A percentile compares a stretch with the other conserved stretches of the same genome.
Evolutionary conservation across 169 alveolate genomes (phyloP).

Genomic region (Babesia sp.): DNA sequence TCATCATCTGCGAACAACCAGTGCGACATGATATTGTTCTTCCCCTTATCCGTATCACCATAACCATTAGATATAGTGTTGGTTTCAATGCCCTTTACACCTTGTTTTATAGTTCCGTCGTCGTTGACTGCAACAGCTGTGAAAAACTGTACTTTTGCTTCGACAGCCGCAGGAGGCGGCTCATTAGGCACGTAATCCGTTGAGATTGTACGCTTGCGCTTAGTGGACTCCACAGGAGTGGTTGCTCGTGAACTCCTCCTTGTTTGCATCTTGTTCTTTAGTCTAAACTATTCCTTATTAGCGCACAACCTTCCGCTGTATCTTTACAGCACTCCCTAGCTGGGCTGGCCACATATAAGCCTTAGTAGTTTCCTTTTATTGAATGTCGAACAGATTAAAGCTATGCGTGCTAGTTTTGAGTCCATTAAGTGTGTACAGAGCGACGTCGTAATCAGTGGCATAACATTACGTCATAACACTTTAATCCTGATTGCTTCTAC

Average conservation of each 20-base stretch:
- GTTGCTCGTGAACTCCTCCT: background rate
- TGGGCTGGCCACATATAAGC: too few species aligned
- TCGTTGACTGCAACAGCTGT: conserved; percentile 9
- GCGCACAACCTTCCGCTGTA: too few species aligned
- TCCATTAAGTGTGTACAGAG: background rate
- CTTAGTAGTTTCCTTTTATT: too few species aligned
- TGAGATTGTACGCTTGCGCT: background rate
- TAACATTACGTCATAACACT: background rate
- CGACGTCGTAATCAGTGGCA: background rate
- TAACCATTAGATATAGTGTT: background rate
- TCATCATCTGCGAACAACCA: conserved; percentile 63
- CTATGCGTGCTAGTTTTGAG: background rate
- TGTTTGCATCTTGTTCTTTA: background rate
- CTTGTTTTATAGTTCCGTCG: background rate
- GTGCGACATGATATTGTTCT: conserved; percentile 25
- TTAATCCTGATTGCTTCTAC: background rate
- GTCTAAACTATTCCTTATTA: background rate
- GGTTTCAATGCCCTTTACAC: background rate
- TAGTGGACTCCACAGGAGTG: background rate
- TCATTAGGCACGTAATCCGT: background rate
- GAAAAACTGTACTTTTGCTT: background rate
- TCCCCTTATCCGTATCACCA: background rate
- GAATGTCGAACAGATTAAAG: too few species aligned
- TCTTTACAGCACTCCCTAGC: too few species aligned
- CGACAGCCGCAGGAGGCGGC: background rate